A percentile compares a stretch with the other conserved stretches of the same genome.
Evolutionary conservation across 768 basidiomycete species (phyloP).

Genomic region (Auriculariales sp.): DNA sequence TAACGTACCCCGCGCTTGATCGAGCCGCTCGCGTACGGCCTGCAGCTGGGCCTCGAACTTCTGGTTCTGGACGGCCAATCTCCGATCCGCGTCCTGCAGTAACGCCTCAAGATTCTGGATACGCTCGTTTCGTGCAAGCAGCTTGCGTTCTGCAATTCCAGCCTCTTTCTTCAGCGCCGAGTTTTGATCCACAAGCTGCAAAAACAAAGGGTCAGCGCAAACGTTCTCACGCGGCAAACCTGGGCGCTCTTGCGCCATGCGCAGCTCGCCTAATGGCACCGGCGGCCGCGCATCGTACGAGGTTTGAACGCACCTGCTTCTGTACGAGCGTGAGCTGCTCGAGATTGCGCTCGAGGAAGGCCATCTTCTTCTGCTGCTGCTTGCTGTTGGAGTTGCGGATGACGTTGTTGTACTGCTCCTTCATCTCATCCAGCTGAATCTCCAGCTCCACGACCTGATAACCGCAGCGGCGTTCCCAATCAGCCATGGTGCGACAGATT

Average conservation of each 20-base stretch:
- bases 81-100: constrained; percentile 85
- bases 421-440: constrained; percentile 95
- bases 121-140: constrained; percentile 91
- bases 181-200: constrained; percentile 94
- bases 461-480: constrained; percentile 8
- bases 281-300: neutral
- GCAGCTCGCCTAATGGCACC: neutral
- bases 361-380: constrained; percentile 99
- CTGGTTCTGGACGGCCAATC: constrained; percentile 83
- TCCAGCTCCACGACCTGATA: constrained; percentile 92
- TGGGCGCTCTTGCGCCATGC: too few species aligned
- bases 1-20: constrained; percentile 75
- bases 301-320: constrained; percentile 58
- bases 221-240: neutral
- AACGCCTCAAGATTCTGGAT: constrained; percentile 92
- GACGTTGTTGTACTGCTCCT: constrained; percentile 97
- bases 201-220: constrained; percentile 9
- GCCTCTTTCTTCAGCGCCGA: constrained; percentile 94
- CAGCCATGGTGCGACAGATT: neutral
- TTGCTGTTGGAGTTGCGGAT: constrained; percentile 97
- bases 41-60: constrained; percentile 91
- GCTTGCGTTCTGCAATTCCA: constrained; percentile 89
- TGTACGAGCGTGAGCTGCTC: constrained; percentile 92
- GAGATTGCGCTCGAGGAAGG: constrained; percentile 91
- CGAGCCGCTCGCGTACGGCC: constrained; percentile 79